These are phyloP conservation scores for Podila clonocystis DNA, from an alignment of 192 early-diverging fungal genomes.

Conservation along the genomic window DNA sequence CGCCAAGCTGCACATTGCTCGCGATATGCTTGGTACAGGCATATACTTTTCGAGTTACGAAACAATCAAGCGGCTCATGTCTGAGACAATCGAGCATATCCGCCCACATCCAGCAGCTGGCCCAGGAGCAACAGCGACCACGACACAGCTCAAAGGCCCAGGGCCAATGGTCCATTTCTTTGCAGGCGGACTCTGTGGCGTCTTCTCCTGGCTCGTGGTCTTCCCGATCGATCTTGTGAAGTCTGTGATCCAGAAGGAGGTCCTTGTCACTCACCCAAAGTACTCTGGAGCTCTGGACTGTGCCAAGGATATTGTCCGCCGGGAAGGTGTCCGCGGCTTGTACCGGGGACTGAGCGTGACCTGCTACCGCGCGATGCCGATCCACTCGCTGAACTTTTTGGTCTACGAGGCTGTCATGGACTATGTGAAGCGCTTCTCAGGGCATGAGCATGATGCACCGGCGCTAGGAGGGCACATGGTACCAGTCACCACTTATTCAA, in stretches of 20 bases:
- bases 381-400: slow-evolving; percentile 86
- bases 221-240: slow-evolving; percentile 85
- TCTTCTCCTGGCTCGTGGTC: slow-evolving; percentile 79
- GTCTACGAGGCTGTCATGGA: slow-evolving; percentile 71
- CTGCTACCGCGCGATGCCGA: slow-evolving; percentile 79
- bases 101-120: slow-evolving; percentile 41
- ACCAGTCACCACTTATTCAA: neutral
- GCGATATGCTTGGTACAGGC: slow-evolving; percentile 75
- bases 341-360: slow-evolving; percentile 82
- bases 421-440: slow-evolving; percentile 38
- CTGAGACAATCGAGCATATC: slow-evolving; percentile 52
- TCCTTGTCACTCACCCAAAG: slow-evolving; percentile 58
- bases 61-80: slow-evolving; percentile 58
- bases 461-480: slow-evolving; percentile 2
- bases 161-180: slow-evolving; percentile 79
- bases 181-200: slow-evolving; percentile 80
- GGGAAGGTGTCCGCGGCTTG: slow-evolving; percentile 66
- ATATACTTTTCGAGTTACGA: slow-evolving; percentile 83
- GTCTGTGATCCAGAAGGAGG: slow-evolving; percentile 79
- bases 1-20: slow-evolving; percentile 51
- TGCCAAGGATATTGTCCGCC: slow-evolving; percentile 61
- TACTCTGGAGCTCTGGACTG: slow-evolving; percentile 56
- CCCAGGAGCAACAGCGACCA: neutral
- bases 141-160: slow-evolving; percentile 41
- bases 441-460: slow-evolving; percentile 26